Evolutionary conservation across 2,329 filamentous ascomycete genomes (phyloP).

Genomic region (Cephalotrichum gorgonifer): DNA sequence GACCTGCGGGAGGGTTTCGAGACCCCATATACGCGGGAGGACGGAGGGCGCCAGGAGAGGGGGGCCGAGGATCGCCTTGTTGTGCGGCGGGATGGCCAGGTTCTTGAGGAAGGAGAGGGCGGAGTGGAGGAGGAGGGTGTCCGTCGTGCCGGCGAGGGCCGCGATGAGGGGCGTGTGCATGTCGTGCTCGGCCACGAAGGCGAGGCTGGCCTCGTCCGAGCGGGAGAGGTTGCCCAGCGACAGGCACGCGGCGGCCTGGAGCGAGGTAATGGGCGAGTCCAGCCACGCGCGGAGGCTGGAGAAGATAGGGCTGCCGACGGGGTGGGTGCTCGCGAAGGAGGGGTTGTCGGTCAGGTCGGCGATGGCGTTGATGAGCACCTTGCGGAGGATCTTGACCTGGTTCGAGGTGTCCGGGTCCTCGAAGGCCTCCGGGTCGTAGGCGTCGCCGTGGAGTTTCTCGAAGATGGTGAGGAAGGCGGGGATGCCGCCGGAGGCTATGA

Average conservation of each 20-base stretch:
- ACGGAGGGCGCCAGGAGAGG: constrained; percentile 31
- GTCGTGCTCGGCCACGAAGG: constrained; percentile 33
- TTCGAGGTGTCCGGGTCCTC: constrained; percentile 30
- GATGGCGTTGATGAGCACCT: constrained; percentile 37
- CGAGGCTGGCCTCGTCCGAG: constrained; percentile 40
- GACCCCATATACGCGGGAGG: constrained; percentile 43
- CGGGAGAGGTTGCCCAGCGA: constrained; percentile 52
- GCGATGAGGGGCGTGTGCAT: constrained; percentile 32
- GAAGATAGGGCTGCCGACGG: constrained; percentile 30
- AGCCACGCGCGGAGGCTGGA: constrained; percentile 38
- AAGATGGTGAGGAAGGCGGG: constrained; percentile 36
- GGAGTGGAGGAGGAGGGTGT: constrained; percentile 45
- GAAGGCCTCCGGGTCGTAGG: constrained; percentile 24
- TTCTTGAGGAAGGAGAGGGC: constrained; percentile 54
- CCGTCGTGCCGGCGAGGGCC: constrained; percentile 30
- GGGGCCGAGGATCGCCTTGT: constrained; percentile 40
- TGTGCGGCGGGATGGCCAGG: constrained; percentile 45
- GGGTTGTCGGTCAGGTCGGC: constrained; percentile 43
- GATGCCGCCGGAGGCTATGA: constrained; percentile 30
- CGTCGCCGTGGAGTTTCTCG: constrained; percentile 30
- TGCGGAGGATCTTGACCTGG: constrained; percentile 22
- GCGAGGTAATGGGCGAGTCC: constrained; percentile 22
- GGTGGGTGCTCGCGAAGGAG: constrained; percentile 29
- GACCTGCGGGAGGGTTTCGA: constrained; percentile 41
- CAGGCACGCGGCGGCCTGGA: constrained; percentile 49